These are phyloP conservation scores for Dactylorhiza incarnata DNA, from an alignment of 106 monocot genomes.

Conservation along the genomic window DNA sequence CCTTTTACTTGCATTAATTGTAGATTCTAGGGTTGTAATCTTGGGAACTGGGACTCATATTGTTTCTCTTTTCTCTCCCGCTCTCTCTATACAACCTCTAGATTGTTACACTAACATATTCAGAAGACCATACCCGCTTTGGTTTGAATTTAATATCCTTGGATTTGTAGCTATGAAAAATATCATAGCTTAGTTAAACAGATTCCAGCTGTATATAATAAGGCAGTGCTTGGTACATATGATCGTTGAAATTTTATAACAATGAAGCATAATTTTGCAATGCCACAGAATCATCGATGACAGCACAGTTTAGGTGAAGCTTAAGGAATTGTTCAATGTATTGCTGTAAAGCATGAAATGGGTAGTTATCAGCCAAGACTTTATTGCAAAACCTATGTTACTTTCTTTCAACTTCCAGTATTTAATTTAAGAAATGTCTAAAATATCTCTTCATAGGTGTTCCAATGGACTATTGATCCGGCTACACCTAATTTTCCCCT, in stretches of 20 bases:
- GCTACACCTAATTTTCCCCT: background rate
- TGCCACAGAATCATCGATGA: background rate
- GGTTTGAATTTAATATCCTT: background rate
- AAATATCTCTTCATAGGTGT: background rate
- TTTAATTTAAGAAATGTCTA: no score
- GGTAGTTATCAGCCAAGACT: background rate
- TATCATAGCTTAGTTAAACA: background rate
- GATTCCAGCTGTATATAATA: background rate
- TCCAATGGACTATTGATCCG: background rate
- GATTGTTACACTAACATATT: background rate
- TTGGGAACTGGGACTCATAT: background rate
- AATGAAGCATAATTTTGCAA: background rate
- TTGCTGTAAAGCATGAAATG: background rate
- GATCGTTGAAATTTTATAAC: background rate
- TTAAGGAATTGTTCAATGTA: background rate
- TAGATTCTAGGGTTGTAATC: background rate
- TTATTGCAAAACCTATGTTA: background rate
- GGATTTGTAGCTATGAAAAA: background rate
- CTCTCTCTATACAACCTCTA: background rate
- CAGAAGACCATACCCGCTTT: background rate
- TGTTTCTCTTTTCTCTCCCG: background rate
- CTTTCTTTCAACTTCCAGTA: background rate
- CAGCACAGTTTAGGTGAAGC: background rate
- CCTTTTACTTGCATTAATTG: background rate
- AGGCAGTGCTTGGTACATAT: background rate